Percentiles rank a stretch among this genome's conserved stretches.
phyloP scores from a whole-genome alignment of 1,284 basidiomycete species.

The Cryptococcus sp. region DNA sequence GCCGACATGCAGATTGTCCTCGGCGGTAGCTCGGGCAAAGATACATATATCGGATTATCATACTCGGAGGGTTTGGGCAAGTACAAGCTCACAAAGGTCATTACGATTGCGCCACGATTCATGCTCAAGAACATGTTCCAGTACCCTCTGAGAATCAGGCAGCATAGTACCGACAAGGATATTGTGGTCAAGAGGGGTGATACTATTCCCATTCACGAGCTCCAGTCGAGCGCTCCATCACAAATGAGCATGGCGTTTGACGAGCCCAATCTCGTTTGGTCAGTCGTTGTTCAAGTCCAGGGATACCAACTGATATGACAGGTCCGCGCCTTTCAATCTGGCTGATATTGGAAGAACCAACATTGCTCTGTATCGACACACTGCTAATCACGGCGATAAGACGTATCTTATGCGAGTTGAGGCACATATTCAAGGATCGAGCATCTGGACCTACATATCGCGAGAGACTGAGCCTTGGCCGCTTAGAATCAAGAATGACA shows the following conservation, averaged over 20 bases:
- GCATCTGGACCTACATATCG: constrained; percentile 77
- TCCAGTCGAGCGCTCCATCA: constrained; percentile 59
- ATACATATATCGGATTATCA: constrained; percentile 82
- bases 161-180: constrained; percentile 62
- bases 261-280: constrained; percentile 82
- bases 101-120: constrained; percentile 88
- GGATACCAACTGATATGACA: constrained; percentile 36
- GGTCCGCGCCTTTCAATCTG: constrained; percentile 89
- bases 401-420: constrained; percentile 72
- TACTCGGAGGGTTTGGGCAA: constrained; percentile 92
- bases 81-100: constrained; percentile 93
- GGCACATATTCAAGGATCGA: constrained; percentile 78
- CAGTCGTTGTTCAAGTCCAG: constrained; percentile 20
- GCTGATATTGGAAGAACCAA: constrained; percentile 84
- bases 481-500: constrained; percentile 85
- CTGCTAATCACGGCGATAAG: constrained; percentile 43
- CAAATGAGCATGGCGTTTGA: constrained; percentile 79
- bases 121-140: constrained; percentile 77
- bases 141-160: constrained; percentile 72
- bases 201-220: constrained; percentile 64
- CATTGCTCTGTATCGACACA: constrained; percentile 55
- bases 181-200: constrained; percentile 62
- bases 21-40: constrained; percentile 61
- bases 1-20: constrained; percentile 83
- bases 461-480: constrained; percentile 74